phyloP scores from a whole-genome alignment of 768 basidiomycete species.

The Agrocybe praecox region DNA sequence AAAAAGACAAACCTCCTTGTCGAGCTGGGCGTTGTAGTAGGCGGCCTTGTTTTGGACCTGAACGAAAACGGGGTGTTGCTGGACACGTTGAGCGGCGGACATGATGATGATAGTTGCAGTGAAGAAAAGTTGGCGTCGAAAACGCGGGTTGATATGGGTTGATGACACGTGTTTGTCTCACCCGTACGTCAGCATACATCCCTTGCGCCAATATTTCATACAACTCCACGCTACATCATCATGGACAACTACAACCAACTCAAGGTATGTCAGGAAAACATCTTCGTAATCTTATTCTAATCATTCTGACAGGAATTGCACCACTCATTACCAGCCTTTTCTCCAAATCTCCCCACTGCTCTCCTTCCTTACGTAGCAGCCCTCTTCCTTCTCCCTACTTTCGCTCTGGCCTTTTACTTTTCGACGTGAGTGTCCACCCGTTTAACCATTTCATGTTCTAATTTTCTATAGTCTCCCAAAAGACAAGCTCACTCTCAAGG shows the following conservation, averaged over 20 bases:
- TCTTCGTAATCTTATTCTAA: conserved; percentile 6
- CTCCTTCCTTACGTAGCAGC: conserved; percentile 78
- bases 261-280: conserved; percentile 56
- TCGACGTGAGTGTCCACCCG: conserved; percentile 62
- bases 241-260: conserved; percentile 61
- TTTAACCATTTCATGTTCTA: conserved; percentile 9
- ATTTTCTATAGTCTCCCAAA: conserved; percentile 68
- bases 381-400: conserved; percentile 71
- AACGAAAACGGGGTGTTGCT: conserved; percentile 85
- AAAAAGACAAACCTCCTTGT: conserved; percentile 82
- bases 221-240: conserved; percentile 40
- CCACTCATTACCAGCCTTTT: conserved; percentile 67
- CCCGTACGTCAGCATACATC: conserved; percentile 47
- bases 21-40: conserved; percentile 86
- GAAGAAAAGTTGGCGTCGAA: conserved; percentile 22
- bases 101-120: conserved; percentile 41
- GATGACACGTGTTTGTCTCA: conserved; percentile 69
- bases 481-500: conserved; percentile 60
- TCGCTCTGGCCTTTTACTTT: conserved; percentile 89
- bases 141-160: conserved; percentile 43
- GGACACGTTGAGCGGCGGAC: conserved; percentile 82
- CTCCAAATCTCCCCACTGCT: conserved; percentile 65
- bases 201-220: conserved; percentile 14
- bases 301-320: conserved; percentile 54
- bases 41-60: conserved; percentile 84